Percentiles rank a stretch among this genome's conserved stretches.
Conservation (phyloP, 1,284 basidiomycete genomes). For the Ustilago cynodontis region DNA sequence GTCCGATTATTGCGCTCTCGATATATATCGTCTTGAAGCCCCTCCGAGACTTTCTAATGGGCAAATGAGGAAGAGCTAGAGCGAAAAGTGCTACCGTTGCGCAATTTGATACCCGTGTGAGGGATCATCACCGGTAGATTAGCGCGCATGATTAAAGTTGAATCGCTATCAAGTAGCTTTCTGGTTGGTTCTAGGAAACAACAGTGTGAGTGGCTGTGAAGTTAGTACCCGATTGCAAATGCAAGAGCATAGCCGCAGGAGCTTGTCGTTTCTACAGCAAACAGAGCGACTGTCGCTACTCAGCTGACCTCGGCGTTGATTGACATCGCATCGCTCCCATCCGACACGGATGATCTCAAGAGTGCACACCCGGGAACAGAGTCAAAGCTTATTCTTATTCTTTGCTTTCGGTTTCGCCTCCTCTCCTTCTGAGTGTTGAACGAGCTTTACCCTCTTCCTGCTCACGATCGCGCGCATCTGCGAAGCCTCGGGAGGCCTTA, state of each 20-base stretch:
- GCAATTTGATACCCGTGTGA: background rate
- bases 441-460: background rate
- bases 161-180: conserved; percentile 7
- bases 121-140: conserved; percentile 1
- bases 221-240: conserved; percentile 5
- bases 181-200: conserved; percentile 7
- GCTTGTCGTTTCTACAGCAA: background rate
- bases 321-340: conserved; percentile 16
- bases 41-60: no score
- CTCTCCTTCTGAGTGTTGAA: no score
- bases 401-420: no score
- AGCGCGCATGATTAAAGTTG: conserved; percentile 14
- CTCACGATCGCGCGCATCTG: background rate
- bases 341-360: conserved; percentile 10
- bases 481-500: no score
- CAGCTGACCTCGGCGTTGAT: conserved; percentile 30
- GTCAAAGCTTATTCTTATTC: background rate
- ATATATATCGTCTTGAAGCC: no score
- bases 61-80: background rate
- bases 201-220: background rate
- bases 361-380: background rate
- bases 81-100: background rate
- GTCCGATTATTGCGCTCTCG: no score
- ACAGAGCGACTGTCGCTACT: background rate
- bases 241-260: background rate